Conservation (phyloP, 2,329 filamentous ascomycete species). For the Neofusicoccum parvum region DNA sequence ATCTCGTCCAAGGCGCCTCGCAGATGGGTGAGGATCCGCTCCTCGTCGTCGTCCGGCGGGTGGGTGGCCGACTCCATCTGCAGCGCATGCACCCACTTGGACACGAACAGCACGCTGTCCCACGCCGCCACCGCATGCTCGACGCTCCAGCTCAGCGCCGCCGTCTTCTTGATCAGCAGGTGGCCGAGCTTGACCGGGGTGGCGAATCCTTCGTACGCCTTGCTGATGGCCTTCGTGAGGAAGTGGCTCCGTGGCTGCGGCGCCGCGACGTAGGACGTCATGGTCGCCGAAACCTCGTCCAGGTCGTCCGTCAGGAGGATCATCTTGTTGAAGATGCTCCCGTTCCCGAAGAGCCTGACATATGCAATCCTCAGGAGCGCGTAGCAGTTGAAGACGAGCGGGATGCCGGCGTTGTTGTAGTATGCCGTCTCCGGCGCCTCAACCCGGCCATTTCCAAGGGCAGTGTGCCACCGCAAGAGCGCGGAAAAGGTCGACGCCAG, state of each 20-base stretch:
- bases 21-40: slow-evolving; percentile 29
- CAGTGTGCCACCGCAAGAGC: slow-evolving; percentile 31
- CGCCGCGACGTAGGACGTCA: slow-evolving; percentile 29
- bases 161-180: slow-evolving; percentile 34
- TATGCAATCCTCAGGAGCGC: slow-evolving; percentile 38
- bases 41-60: slow-evolving; percentile 28
- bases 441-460: slow-evolving; percentile 21
- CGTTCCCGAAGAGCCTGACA: slow-evolving; percentile 34
- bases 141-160: slow-evolving; percentile 35
- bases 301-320: slow-evolving; percentile 32
- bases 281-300: slow-evolving; percentile 29
- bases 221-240: slow-evolving; percentile 32
- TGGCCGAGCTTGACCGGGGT: slow-evolving; percentile 32
- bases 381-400: slow-evolving; percentile 38
- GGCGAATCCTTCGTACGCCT: slow-evolving; percentile 33
- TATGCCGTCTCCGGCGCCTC: slow-evolving; percentile 21
- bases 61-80: slow-evolving; percentile 28
- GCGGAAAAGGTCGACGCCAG: slow-evolving; percentile 29
- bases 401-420: slow-evolving; percentile 31
- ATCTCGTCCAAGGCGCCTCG: slow-evolving; percentile 28
- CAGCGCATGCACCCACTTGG: slow-evolving; percentile 38
- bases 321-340: slow-evolving; percentile 32
- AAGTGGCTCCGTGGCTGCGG: slow-evolving; percentile 30
- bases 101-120: slow-evolving; percentile 34
- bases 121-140: slow-evolving; percentile 40